Evolutionary conservation across 1,284 basidiomycete species (phyloP).

Genomic region (Microbotryum violaceum): DNA sequence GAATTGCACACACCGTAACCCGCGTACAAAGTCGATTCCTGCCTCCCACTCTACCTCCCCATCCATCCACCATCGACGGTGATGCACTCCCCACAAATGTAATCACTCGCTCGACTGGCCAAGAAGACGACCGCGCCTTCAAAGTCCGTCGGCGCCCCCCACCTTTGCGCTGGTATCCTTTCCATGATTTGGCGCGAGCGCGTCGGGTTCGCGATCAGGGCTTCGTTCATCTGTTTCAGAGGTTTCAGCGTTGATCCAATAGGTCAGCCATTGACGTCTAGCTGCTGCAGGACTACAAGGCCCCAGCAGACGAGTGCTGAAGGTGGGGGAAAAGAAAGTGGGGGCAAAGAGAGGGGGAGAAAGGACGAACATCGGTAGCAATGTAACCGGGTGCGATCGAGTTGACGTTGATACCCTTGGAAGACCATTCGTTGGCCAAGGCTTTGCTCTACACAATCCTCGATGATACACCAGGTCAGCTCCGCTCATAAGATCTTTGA

Average conservation of each 20-base stretch:
- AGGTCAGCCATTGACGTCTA: no score
- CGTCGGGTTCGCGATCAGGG: constrained; percentile 61
- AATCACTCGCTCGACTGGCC: constrained; percentile 74
- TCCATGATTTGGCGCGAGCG: constrained; percentile 82
- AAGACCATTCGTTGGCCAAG: constrained; percentile 58
- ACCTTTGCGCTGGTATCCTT: constrained; percentile 81
- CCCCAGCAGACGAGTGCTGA: no score
- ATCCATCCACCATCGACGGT: constrained; percentile 40
- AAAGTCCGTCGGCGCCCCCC: constrained; percentile 83
- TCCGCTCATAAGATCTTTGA: no score
- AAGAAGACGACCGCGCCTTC: constrained; percentile 86
- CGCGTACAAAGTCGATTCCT: no score
- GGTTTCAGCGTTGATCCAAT: not conserved
- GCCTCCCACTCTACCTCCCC: constrained; percentile 12
- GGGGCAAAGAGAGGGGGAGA: not conserved
- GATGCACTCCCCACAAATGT: constrained; percentile 72
- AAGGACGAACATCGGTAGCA: constrained; percentile 67
- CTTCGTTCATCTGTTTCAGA: constrained; percentile 50
- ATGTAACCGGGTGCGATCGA: constrained; percentile 86
- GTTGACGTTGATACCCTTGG: constrained; percentile 81
- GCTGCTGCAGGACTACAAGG: no score
- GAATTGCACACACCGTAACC: no score
- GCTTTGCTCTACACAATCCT: constrained; percentile 38
- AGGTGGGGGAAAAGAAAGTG: no score
- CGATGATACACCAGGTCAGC: no score